These are phyloP conservation scores for Candida gigantensis DNA, from an alignment of 1,139 yeast species.

Conservation along the genomic window DNA sequence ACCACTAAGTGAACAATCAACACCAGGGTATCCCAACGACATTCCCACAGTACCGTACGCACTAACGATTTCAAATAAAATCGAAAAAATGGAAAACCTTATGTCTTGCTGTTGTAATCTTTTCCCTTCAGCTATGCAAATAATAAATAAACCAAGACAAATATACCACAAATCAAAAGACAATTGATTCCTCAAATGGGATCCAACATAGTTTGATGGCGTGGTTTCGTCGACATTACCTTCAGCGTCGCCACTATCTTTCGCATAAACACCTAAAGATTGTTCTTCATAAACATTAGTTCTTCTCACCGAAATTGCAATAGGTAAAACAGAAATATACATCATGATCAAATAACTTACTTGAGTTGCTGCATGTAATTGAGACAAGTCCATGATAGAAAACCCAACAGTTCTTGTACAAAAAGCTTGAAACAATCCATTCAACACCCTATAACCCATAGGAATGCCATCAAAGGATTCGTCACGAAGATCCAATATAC, in stretches of 20 bases:
- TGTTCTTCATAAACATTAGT: constrained; percentile 98
- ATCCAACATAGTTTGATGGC: constrained; percentile 68
- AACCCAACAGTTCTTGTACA: constrained; percentile 96
- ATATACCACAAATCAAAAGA: constrained; percentile 96
- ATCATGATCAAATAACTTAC: constrained; percentile 95
- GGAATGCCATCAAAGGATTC: constrained; percentile 50
- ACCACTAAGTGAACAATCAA: constrained; percentile 69
- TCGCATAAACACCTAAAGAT: constrained; percentile 79
- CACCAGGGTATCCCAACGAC: constrained; percentile 76
- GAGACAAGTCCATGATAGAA: constrained; percentile 64
- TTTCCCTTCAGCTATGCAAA: constrained; percentile 81
- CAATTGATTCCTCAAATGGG: constrained; percentile 87
- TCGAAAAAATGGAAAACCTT: constrained; percentile 66
- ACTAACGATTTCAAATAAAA: constrained; percentile 85
- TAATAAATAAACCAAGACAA: constrained; percentile 78
- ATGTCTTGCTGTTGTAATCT: constrained; percentile 49
- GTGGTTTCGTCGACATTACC: constrained; percentile 38
- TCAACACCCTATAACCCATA: constrained; percentile 68
- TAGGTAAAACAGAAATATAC: constrained; percentile 94
- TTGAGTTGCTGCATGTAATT: constrained; percentile 85
- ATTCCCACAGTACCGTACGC: constrained; percentile 97
- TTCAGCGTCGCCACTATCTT: constrained; percentile 31
- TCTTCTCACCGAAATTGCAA: constrained; percentile 93
- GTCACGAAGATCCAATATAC: constrained; percentile 70
- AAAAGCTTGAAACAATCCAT: constrained; percentile 88